Base-by-base conservation (phyloP, 305 asterid species). In the Fraxinus dipetala region DNA sequence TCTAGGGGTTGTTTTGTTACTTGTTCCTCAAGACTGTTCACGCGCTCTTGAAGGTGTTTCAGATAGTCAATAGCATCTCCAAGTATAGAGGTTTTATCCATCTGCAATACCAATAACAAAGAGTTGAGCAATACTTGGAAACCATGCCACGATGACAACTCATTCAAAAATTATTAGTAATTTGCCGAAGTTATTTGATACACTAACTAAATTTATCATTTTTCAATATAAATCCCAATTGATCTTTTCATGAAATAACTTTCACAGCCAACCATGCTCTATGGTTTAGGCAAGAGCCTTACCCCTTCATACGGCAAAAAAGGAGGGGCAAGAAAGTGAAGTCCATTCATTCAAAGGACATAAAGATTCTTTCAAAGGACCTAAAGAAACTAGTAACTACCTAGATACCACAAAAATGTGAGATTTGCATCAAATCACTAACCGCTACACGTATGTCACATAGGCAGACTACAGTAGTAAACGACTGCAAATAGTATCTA, bases 1-100 rank as follows among this genome's bases (percentile, higher is more conserved):
- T 88, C 81, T 84, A 77, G 24, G 22, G 75, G 72, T 69, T 83
- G 82, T 22, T n/a, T 83, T 8, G 80, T 77, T 0, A 87, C 82
- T 43, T 87, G 79, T 73, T 87, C 91, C 81, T 90, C 96, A 31
- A 90, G 85, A 4, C 36, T n/a, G 31, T 87, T 84, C 34, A 90
- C 93, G 1, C 88, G 74, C 74, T 88, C 93, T 35, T 89, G 83
- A 16, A 90, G 92, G 7, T 87, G 82, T 75, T 90, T 90, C 77
- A 90, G 31, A 40, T 89, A 84, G 65, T 85, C 87, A 36, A 91
- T 89, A 3, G 92, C 89, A 65, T 92, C 90, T 74, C 88, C 96
- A 45, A 90, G 94, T 76, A 92, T 89, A 0, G 96, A 89, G 14
- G 88, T 85, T 81, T 89, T 87, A 78, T 90, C 94, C 93, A 86